Percentiles rank a stretch among this genome's conserved stretches.
These are phyloP conservation scores for Aspergillus baeticus DNA, from an alignment of 495 filamentous ascomycete genomes.

Conservation along the genomic window DNA sequence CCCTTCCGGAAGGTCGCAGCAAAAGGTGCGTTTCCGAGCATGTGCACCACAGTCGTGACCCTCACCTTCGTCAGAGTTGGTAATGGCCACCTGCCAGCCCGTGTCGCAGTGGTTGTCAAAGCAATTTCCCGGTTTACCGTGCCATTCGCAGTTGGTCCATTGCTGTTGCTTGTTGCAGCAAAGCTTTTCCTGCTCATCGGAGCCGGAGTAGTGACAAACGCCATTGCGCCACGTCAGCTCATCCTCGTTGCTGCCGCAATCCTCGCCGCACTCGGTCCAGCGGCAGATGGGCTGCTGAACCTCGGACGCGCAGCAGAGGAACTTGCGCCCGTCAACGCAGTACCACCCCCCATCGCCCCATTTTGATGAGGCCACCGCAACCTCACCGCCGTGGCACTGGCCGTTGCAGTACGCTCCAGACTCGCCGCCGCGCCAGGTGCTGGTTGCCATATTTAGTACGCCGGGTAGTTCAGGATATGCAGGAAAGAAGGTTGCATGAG, in stretches of 20 bases:
- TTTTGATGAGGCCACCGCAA: conserved; percentile 12
- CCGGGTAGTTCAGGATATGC: too few relatives aligned
- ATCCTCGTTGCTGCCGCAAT: background rate
- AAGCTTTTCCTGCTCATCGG: background rate
- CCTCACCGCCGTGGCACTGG: conserved; percentile 19
- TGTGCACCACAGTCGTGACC: background rate
- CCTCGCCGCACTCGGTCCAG: background rate
- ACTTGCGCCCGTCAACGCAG: background rate
- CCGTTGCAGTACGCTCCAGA: conserved; percentile 18
- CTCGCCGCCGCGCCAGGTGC: conserved; percentile 11
- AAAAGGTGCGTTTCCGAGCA: conserved; percentile 14
- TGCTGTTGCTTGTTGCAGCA: background rate
- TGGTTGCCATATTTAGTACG: too few relatives aligned
- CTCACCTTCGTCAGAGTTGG: background rate
- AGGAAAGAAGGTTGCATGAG: too few relatives aligned
- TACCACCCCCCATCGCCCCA: too few relatives aligned
- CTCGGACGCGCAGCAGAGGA: conserved; percentile 5
- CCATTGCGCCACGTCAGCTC: background rate
- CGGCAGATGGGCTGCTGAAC: background rate
- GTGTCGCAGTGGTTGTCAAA: conserved; percentile 10
- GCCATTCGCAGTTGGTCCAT: background rate
- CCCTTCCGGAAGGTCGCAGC: conserved; percentile 19
- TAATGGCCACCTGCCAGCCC: background rate
- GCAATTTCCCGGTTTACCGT: background rate
- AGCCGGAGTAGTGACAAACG: background rate